Base-by-base conservation (phyloP, 345 rosid species). In the Cardiospermum halicacabum region DNA sequence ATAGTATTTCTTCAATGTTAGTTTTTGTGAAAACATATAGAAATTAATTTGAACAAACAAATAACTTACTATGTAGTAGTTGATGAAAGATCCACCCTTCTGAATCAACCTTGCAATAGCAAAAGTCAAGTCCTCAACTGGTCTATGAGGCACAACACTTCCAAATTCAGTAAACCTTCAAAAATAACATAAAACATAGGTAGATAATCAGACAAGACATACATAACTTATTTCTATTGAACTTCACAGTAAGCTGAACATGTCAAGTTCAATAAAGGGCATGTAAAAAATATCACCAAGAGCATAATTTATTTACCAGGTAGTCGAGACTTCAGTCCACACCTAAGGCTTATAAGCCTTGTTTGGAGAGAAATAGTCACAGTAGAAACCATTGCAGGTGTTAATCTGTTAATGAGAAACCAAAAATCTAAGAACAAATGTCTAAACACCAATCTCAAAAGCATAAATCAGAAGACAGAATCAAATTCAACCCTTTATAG, bases 311-410 rank as follows among this genome's bases (percentile, higher is more conserved):
- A n/a, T n/a, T 82, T 83, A 94, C 99, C 99, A 94, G 73, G 96
- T 96, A 39, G 96, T 91, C 99, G 97, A 94, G 61, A 96, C 97
- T 78, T 94, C 97, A 3, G 99, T 94, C 99, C 99, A 94, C 90
- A 94, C 85, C 83, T 94, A 89, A 21, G 99, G 99, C 69, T 94
- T 94, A 78, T 91, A 87, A 37, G 77, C 83, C 77, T 91, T 94
- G 87, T 91, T 94, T 3, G 99, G 97, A 25, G 96, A 84, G 78
- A 91, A 94, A 77, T 94, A 89, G 28, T 94, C 97, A 10, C 99
- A 94, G 74, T 94, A 94, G 82, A 91, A 94, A 53, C 97, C 99
- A 77, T 94, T 91, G 87, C 99, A 94, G 70, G 96, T 71, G 55
- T 94, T 94, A 64, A 94, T 91, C 99, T 94, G 75, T 78, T 26